Conservation (phyloP, 2,329 filamentous ascomycete genomes). For the Dothidotthia symphoricarpi region DNA sequence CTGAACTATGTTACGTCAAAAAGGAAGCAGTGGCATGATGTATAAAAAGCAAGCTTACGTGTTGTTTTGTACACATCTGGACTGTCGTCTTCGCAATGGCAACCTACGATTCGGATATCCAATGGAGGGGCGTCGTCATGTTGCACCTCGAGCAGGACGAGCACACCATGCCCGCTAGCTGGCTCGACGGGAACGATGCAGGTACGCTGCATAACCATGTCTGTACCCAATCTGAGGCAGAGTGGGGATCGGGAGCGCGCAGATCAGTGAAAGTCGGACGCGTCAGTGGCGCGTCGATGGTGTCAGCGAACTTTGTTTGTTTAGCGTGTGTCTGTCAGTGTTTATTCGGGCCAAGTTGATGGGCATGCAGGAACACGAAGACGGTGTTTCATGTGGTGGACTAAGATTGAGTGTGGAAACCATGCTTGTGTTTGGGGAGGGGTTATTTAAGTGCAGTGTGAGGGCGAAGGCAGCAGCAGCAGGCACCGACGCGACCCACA, state of each 20-base stretch:
- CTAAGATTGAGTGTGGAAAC: too few species aligned
- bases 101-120: conserved; percentile 66
- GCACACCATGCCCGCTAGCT: conserved; percentile 52
- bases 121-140: conserved; percentile 54
- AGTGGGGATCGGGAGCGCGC: neutral
- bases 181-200: conserved; percentile 60
- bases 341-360: neutral
- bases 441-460: too few species aligned
- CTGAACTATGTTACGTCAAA: conserved; percentile 35
- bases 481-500: too few species aligned
- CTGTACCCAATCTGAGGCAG: too few species aligned
- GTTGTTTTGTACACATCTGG: conserved; percentile 49
- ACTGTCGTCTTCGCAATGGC: conserved; percentile 57
- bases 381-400: conserved; percentile 13
- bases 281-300: conserved; percentile 5
- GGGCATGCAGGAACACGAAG: conserved; percentile 9
- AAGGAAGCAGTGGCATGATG: conserved; percentile 10
- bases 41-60: too few species aligned
- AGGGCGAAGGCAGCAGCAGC: too few species aligned
- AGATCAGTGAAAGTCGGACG: too few species aligned
- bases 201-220: conserved; percentile 1
- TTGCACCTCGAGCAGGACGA: conserved; percentile 61
- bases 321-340: neutral
- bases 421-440: too few species aligned
- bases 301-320: conserved; percentile 11